Base-by-base conservation (phyloP, 2,329 filamentous ascomycete species). In the Aspergillus japonicus region DNA sequence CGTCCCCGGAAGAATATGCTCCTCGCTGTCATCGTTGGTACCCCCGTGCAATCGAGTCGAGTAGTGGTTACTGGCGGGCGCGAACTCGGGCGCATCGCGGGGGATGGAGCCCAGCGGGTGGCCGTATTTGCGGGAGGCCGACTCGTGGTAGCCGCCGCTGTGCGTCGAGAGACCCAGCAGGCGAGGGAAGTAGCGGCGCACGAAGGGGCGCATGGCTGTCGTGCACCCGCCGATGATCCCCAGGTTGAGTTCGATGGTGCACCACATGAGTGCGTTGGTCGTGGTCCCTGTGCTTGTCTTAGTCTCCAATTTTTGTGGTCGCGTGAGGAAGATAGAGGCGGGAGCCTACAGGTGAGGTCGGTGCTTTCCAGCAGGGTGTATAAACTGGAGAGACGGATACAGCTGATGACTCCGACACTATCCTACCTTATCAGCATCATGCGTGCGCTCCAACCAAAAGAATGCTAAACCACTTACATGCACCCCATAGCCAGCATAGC, bases 341-440 rank as follows among this genome's bases (percentile, higher is more conserved):
- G n/a, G n/a, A n/a, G n/a, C n/a, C n/a, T n/a, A n/a, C n/a, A n/a
- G n/a, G n/a, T 70, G 8, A 71, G 59, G 50, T 71, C 69, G 3
- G 60, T 26, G 57, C 64, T 69, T 11, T 59, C 65, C 16, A 69
- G 44, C 4, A 70, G 63, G 2, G 29, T 58, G 33, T 70, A 70
- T 1, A 72, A 51, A 31, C 60, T 64, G 19, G 64, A 56, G 0
- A 72, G 62, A 16, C 71, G 71, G 48, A 73, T 65, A 35, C 68
- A 71, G 58, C 69, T 71, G 26, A 73, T 65, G 39, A 71, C 66
- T 8, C 68, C 69, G 29, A 71, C 67, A 23, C 70, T 73, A 33
- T 47, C 19, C n/a, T 14, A n/a, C 3, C 29, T 54, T 44, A 56
- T 56, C 52, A 26, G 58, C 21, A 42, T 6, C 12, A 50, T 10